Evolutionary conservation across 208 protist species (phyloP).

Genomic region (Trypanosoma rangeli): DNA sequence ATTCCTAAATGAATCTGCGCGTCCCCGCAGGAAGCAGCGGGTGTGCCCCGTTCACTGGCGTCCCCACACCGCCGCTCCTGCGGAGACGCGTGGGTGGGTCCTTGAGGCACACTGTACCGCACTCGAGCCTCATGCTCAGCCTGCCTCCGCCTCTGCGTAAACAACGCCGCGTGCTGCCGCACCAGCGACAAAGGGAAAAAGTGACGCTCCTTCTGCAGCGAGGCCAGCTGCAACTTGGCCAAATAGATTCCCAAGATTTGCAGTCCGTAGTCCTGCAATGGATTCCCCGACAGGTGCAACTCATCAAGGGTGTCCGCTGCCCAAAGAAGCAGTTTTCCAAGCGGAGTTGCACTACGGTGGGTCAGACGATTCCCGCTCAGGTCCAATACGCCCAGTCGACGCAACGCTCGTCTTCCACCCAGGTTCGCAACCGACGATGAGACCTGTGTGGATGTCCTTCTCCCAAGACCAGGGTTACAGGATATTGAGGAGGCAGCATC

Average conservation of each 20-base stretch:
- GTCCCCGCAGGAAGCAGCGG: background rate
- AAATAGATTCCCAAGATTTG: constrained; percentile 76
- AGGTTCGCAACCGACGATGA: background rate
- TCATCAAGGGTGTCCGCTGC: constrained; percentile 63
- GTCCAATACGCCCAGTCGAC: constrained; percentile 59
- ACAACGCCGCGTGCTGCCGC: constrained; percentile 11
- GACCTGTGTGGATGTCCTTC: background rate
- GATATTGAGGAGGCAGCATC: background rate
- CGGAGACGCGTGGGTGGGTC: background rate
- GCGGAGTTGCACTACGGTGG: constrained; percentile 50
- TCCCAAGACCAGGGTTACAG: background rate
- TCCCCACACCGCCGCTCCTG: background rate
- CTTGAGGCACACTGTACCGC: constrained; percentile 1
- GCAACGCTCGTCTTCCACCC: constrained; percentile 15
- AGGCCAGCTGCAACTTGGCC: constrained; percentile 42
- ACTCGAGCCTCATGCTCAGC: background rate
- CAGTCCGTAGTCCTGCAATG: constrained; percentile 74
- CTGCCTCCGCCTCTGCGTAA: background rate
- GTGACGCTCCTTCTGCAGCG: constrained; percentile 33
- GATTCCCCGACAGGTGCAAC: constrained; percentile 57
- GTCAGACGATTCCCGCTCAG: constrained; percentile 68
- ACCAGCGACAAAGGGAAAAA: constrained; percentile 46
- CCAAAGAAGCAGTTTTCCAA: constrained; percentile 71
- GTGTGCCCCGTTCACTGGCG: no score
- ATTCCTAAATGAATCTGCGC: constrained; percentile 46